These are phyloP conservation scores for Colletotrichum sublineola DNA, from an alignment of 2,329 filamentous ascomycete genomes.

Conservation along the genomic window DNA sequence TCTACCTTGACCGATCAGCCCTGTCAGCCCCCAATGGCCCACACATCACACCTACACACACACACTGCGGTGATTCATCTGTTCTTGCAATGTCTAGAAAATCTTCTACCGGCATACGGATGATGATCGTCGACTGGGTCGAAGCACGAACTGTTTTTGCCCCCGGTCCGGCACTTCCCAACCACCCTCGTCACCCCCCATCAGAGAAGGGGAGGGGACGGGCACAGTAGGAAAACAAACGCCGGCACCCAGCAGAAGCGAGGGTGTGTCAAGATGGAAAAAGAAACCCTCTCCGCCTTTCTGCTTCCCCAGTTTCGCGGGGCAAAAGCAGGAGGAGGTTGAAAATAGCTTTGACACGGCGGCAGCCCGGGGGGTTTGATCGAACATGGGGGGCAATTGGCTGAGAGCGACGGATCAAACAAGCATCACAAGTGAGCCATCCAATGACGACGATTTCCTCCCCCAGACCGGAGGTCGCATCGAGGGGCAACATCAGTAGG, in stretches of 20 bases:
- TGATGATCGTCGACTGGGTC: neutral
- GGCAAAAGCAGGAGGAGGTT: neutral
- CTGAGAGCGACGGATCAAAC: neutral
- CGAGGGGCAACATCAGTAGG: neutral
- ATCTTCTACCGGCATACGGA: neutral
- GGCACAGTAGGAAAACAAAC: neutral
- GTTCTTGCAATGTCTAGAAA: neutral
- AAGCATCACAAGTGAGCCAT: neutral
- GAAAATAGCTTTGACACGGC: constrained; percentile 2
- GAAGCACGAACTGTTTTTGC: neutral
- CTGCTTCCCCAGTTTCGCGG: constrained; percentile 3
- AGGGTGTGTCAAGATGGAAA: neutral
- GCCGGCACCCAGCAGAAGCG: neutral
- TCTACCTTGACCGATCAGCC: neutral
- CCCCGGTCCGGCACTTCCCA: neutral
- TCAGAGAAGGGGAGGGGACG: neutral
- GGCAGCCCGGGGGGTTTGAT: neutral
- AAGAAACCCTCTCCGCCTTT: neutral
- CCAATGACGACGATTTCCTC: neutral
- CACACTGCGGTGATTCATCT: neutral
- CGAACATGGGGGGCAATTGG: neutral
- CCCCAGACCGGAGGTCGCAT: neutral
- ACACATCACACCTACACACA: neutral
- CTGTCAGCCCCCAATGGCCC: neutral
- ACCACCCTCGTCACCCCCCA: neutral